phyloP scores from a whole-genome alignment of 192 early-diverging fungal genomes.

The Backusella liffmaniae region DNA sequence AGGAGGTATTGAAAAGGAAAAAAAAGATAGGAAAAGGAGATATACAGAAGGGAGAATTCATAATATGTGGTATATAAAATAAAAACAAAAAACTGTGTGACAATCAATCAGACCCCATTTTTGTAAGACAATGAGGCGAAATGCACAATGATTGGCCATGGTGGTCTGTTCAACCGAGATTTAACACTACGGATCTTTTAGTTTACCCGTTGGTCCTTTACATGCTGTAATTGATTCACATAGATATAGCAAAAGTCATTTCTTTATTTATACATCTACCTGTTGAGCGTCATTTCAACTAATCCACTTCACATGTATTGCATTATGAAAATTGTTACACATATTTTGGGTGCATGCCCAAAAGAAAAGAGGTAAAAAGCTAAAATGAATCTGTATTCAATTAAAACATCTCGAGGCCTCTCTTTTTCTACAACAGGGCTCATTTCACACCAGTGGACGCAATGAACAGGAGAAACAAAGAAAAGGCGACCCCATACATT shows the following conservation, averaged over 20 bases:
- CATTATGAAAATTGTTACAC: not conserved
- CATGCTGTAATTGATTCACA: not conserved
- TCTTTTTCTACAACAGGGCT: not conserved
- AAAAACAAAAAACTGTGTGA: not conserved
- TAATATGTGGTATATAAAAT: not conserved
- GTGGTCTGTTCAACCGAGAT: not conserved
- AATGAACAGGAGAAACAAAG: not conserved
- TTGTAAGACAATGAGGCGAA: conserved; percentile 4
- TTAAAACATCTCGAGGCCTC: not conserved
- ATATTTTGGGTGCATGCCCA: not conserved
- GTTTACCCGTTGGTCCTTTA: not conserved
- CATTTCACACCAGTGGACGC: not conserved
- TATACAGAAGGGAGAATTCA: not conserved
- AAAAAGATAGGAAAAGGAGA: not conserved
- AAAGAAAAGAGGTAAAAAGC: not conserved
- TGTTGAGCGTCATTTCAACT: not conserved
- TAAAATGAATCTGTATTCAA: not conserved
- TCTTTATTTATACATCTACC: not conserved
- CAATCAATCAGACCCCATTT: conserved; percentile 3
- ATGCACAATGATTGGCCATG: not conserved
- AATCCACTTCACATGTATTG: not conserved
- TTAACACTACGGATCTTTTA: not conserved
- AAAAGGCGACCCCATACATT: not conserved
- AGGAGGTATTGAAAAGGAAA: not conserved
- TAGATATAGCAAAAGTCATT: not conserved